Base-by-base conservation (phyloP, 345 rosid species). In the Camelina laxa region DNA sequence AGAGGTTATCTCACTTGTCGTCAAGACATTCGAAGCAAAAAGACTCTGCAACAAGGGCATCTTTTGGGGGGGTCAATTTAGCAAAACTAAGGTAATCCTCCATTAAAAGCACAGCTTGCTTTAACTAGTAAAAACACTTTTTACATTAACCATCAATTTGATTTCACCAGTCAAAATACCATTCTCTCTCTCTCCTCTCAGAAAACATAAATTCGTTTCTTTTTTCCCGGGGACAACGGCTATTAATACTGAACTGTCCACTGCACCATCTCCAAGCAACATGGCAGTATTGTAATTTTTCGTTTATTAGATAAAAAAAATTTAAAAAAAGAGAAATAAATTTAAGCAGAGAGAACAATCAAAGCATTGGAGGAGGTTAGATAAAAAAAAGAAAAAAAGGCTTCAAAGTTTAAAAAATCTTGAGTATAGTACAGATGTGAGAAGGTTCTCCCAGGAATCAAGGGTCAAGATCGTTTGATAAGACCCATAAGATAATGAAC, bases 391-490 rank as follows among this genome's bases (percentile, higher is more conserved):
- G 11, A 50, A 42, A 54, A 13, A 13, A 0, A 76, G 71, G 72
- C 45, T 51, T 19, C 66, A 67, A 38, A 79, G 47, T 68, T 86
- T 39, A 72, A 68, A 82, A 75, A 81, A 80, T 78, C 9, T 54
- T 71, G 68, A 79, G 39, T 54, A 27, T 27, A 80, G 65, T 72
- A 75, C 76, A 87, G 78, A 85, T 66, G 63, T 78, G 82, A 88
- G 91, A 92, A 92, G 92, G 85, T 88, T 88, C 70, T 78, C 78
- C 94, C 91, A 82, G 79, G 92, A 90, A 92, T 92, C 92, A 92
- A 88, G 94, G 96, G 96, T 81, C 88, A 84, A 78, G 81, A 70
- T 84, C 85, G 78, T 83, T 90, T 87, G 87, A 83, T 60, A 72
- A 72, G 75, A 80, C 91, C 86, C 86, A 71, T 70, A 79, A 85